Percentiles rank a stretch among this genome's conserved stretches.
These are phyloP conservation scores for Penicillium decumbens DNA, from an alignment of 2,329 filamentous ascomycete genomes.

Conservation along the genomic window DNA sequence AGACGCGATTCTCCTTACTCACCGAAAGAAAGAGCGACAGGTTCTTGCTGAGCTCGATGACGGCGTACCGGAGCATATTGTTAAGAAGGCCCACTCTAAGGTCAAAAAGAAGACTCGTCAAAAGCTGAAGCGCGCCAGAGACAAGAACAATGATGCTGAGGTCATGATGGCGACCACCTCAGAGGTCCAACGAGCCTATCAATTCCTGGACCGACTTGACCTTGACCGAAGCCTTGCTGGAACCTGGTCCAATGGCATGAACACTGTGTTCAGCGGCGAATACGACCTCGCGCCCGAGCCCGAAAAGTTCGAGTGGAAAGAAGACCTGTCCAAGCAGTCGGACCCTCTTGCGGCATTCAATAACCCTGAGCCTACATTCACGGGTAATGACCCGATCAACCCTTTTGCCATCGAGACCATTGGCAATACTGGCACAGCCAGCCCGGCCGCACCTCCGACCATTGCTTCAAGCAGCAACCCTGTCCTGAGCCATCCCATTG, in stretches of 20 bases:
- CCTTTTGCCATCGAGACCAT: no score
- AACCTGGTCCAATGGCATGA: conserved; percentile 24
- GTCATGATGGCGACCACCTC: conserved; percentile 8
- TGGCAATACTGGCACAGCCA: background rate
- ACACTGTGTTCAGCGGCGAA: background rate
- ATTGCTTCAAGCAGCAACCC: no score
- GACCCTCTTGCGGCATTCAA: background rate
- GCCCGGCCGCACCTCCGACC: background rate
- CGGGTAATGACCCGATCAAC: no score
- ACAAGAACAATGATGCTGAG: background rate
- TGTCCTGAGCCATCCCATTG: no score
- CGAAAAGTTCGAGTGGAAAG: conserved; percentile 19
- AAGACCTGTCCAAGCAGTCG: conserved; percentile 1
- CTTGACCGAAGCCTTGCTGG: conserved; percentile 31
- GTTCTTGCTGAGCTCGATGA: no score
- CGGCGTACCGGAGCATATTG: no score
- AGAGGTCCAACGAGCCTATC: conserved; percentile 31
- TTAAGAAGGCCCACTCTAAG: no score
- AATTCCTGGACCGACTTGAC: conserved; percentile 28
- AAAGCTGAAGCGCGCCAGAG: no score
- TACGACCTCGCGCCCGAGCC: background rate
- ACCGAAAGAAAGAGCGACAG: no score
- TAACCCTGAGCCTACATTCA: background rate
- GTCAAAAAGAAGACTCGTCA: no score
- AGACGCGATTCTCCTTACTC: conserved; percentile 6